A percentile compares a stretch with the other conserved stretches of the same genome.
These are phyloP conservation scores for Alternaria sp. DNA, from an alignment of 2,329 filamentous ascomycete genomes.

Conservation along the genomic window DNA sequence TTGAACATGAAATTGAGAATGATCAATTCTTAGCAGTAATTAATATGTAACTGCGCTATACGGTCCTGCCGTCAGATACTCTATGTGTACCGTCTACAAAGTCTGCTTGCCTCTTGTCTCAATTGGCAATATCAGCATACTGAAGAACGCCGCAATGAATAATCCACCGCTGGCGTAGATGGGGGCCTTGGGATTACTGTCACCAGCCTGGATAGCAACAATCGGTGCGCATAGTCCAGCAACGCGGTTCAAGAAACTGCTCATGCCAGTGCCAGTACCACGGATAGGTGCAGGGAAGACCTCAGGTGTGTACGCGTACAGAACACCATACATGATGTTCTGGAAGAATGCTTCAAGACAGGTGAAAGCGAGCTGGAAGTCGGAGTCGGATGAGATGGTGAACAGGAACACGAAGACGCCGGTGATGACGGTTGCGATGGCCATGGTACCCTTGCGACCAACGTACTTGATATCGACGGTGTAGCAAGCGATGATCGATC, in stretches of 20 bases:
- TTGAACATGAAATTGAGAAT: neutral
- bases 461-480: conserved; percentile 75
- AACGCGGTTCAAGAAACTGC: conserved; percentile 74
- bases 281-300: conserved; percentile 77
- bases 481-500: conserved; percentile 76
- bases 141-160: conserved; percentile 55
- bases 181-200: conserved; percentile 50
- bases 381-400: conserved; percentile 63
- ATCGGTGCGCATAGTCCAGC: conserved; percentile 74
- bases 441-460: conserved; percentile 77
- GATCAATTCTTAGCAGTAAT: neutral
- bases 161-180: conserved; percentile 55
- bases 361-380: conserved; percentile 69
- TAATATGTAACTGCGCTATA: neutral
- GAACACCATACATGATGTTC: conserved; percentile 67
- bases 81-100: conserved; percentile 35
- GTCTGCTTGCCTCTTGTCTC: conserved; percentile 55
- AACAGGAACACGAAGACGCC: conserved; percentile 75
- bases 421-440: conserved; percentile 71
- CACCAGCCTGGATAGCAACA: conserved; percentile 61
- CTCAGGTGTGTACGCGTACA: conserved; percentile 80
- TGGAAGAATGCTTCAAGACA: conserved; percentile 76
- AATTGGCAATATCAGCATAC: conserved; percentile 54
- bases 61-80: neutral
- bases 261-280: conserved; percentile 76